Percentiles rank a stretch among this genome's conserved stretches.
These are phyloP conservation scores for Talaromyces sp. DNA, from an alignment of 2,329 filamentous ascomycete genomes.

Conservation along the genomic window DNA sequence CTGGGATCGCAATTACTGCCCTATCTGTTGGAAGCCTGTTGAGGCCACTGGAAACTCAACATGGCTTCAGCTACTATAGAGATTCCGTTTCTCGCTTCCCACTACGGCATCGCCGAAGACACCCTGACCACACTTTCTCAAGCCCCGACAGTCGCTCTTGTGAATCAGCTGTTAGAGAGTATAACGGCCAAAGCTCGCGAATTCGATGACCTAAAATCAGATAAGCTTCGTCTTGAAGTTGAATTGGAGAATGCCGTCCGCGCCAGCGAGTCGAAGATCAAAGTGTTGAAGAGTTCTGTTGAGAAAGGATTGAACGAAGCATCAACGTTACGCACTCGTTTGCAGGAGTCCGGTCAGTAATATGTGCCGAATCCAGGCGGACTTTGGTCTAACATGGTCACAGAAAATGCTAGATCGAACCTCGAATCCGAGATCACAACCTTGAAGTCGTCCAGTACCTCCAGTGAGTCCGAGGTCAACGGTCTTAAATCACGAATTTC, in stretches of 20 bases:
- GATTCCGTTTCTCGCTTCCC: constrained; percentile 54
- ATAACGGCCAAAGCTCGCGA: constrained; percentile 76
- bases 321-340: constrained; percentile 71
- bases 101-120: constrained; percentile 54
- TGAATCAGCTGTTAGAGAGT: constrained; percentile 67
- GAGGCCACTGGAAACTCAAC: constrained; percentile 16
- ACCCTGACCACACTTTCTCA: constrained; percentile 52
- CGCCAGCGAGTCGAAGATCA: constrained; percentile 73
- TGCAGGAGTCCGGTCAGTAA: constrained; percentile 70
- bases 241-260: constrained; percentile 88
- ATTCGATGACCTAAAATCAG: constrained; percentile 72
- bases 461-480: constrained; percentile 61
- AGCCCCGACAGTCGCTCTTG: constrained; percentile 67
- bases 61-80: constrained; percentile 57
- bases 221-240: constrained; percentile 84
- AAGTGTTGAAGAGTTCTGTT: constrained; percentile 72
- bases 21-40: constrained; percentile 8
- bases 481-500: constrained; percentile 75
- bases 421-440: constrained; percentile 77
- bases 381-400: neutral
- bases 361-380: neutral
- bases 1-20: neutral
- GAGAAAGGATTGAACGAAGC: constrained; percentile 81
- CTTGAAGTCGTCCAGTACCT: constrained; percentile 68
- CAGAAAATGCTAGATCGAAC: constrained; percentile 70